Evolutionary conservation across 2,329 filamentous ascomycete genomes (phyloP), one percentile per base, ranked within the genome.

Genomic region (Blastomyces parvus): DNA sequence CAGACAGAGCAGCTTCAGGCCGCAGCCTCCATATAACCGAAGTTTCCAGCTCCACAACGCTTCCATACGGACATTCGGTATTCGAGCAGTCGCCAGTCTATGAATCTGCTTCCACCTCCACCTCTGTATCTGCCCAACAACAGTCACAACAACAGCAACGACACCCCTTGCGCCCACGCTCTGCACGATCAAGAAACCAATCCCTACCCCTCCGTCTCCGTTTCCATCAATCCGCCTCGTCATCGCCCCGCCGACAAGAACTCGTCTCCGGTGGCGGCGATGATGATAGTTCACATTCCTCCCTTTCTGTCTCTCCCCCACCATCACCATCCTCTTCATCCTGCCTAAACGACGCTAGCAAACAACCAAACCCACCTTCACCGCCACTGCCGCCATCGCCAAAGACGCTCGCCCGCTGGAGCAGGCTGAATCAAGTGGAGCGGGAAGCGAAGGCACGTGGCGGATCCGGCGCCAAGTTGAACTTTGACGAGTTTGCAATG

Each of bases 401-500:
- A 57, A 76, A 70, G 44, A 73, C 72, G 3, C 74, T 85, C 3
- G 75, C 77, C 22, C 77, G 78, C 14, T 79, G 80, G 71, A 73
- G 75, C 8, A 70, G 71, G 36, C 78, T 92, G 8, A 85, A 88
- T 67, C 72, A 82, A 19, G 83, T 87, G 0, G 89, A 94, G 70
- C 78, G 81, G 46, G 86, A 91, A 72, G 87, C 90, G 1, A 81
- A 81, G 63, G 79, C 82, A 64, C 82, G 90, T 33, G 90, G 89
- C n/a, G 92, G 91, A 0, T 89, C 86, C 6, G 76, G 74, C 76
- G 93, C 91, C 0, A 85, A 86, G 70, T 79, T 97, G 58, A 89
- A 78, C 71, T 92, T 87, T 67, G 81, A 83, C 0, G 94, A 97
- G 74, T 95, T 97, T 75, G 86, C 90, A 70, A 79, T 79, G 48